Evolutionary conservation across 2,329 filamentous ascomycete species (phyloP).

Genomic region (Botrytis aclada): DNA sequence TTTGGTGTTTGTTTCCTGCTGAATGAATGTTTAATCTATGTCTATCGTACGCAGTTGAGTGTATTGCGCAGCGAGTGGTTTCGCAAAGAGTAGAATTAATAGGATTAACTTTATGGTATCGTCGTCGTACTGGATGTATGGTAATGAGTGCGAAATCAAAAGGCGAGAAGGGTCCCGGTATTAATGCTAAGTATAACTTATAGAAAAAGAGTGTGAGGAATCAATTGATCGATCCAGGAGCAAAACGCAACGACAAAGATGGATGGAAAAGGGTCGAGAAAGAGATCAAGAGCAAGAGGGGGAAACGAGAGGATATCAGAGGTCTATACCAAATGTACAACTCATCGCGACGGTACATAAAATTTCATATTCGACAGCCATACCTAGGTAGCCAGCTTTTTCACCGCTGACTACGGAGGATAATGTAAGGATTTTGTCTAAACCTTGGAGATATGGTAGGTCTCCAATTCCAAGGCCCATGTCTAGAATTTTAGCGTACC

Average conservation of each 20-base stretch:
- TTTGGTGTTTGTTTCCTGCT: neutral
- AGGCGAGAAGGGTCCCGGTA: neutral
- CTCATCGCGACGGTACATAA: conserved; percentile 17
- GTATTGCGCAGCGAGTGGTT: neutral
- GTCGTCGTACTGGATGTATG: neutral
- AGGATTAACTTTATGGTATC: conserved; percentile 9
- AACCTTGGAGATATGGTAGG: conserved; percentile 6
- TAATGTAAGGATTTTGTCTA: conserved; percentile 13
- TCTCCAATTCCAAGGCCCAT: conserved; percentile 4
- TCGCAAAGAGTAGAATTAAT: conserved; percentile 3
- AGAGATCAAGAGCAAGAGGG: conserved; percentile 17
- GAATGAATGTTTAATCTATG: neutral
- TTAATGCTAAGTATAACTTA: conserved; percentile 4
- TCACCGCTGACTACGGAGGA: conserved; percentile 10
- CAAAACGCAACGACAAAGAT: neutral
- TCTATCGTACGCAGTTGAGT: neutral
- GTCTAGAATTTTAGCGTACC: conserved; percentile 6
- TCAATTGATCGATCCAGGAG: conserved; percentile 2
- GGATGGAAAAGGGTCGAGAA: conserved; percentile 9
- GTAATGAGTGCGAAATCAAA: neutral
- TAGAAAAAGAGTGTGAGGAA: conserved; percentile 5
- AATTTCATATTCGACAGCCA: conserved; percentile 8
- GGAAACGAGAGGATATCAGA: conserved; percentile 20
- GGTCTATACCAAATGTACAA: conserved; percentile 16
- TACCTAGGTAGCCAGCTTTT: conserved; percentile 7